Evolutionary conservation across 2,329 filamentous ascomycete species (phyloP), one percentile per base, ranked within the genome.

Genomic region (Xylariaceae sp.): DNA sequence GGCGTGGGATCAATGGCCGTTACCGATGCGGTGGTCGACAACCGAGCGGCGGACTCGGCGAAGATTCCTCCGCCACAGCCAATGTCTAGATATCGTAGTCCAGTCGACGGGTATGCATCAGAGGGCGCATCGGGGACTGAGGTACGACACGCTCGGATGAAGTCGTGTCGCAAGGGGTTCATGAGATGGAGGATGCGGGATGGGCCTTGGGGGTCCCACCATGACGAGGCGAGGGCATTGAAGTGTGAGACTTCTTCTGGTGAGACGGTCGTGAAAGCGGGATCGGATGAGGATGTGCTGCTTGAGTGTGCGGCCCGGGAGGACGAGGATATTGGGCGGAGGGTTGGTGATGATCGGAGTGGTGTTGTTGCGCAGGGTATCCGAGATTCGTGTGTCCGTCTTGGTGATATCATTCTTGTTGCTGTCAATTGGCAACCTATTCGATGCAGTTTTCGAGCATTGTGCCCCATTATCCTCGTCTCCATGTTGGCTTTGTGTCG

Each of bases 11-110:
- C 90, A 60, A 95, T 87, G 43, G 86, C 90, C 0, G 84, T 86
- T 2, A 94, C 89, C 46, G 75, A 79, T 2, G 68, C 66, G 0
- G 87, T 89, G 40, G 73, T 76, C 0, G 80, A 72, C 33, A 92
- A 72, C 6, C 90, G 80, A 1, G 90, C 89, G 1, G 89, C 88
- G 16, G 83, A 88, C 71, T 97, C 94, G 52, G 93, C 91, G 69
- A 97, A 97, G 69, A 97, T 97, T 56, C 94, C 94, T 18, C 93
- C 94, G 56, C 94, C 94, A 71, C 94, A 97, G 60, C 94, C 94
- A 53, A 99, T 83, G 70, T 99, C 94, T 48, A 99, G 86, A 70
- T 90, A 96, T 33, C 79, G 79, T 4, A 90, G 75, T 16, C 76
- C 77, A 9, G 65, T 57, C 52, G 62, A 60, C 56, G 60, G 48